phyloP scores from a whole-genome alignment of 1,139 yeast genomes.

The Blastobotrys capitulatus region DNA sequence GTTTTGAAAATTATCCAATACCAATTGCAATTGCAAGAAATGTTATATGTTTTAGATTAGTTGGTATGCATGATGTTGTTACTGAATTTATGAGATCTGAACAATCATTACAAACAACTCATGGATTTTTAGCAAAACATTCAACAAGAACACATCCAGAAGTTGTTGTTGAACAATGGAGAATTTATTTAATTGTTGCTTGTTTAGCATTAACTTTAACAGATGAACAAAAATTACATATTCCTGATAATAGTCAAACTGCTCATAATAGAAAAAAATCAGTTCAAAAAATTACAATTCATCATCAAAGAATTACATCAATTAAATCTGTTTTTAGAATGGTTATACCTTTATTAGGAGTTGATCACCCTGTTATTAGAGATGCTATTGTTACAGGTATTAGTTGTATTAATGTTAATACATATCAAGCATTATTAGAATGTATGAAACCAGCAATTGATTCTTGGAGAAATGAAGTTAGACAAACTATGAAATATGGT shows the following conservation, averaged over 20 bases:
- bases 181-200: conserved; percentile 80
- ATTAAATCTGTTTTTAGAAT: conserved; percentile 85
- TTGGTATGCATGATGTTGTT: conserved; percentile 81
- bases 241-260: conserved; percentile 40
- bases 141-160: conserved; percentile 54
- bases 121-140: conserved; percentile 22
- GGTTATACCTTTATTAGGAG: conserved; percentile 75
- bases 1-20: conserved; percentile 82
- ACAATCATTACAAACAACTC: conserved; percentile 9
- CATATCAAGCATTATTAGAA: conserved; percentile 76
- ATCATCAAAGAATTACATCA: conserved; percentile 87
- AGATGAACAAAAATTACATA: conserved; percentile 70
- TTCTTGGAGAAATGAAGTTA: conserved; percentile 29
- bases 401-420: conserved; percentile 85
- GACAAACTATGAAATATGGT: not conserved
- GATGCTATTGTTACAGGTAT: conserved; percentile 86
- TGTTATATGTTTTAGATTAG: conserved; percentile 83
- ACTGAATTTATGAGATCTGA: conserved; percentile 53
- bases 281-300: conserved; percentile 61
- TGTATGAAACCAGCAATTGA: conserved; percentile 61
- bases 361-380: conserved; percentile 64
- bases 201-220: conserved; percentile 90
- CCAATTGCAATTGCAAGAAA: conserved; percentile 92
- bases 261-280: conserved; percentile 65
- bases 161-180: conserved; percentile 79